phyloP scores from a whole-genome alignment of 768 basidiomycete genomes.

The Atractiella rhizophila region DNA sequence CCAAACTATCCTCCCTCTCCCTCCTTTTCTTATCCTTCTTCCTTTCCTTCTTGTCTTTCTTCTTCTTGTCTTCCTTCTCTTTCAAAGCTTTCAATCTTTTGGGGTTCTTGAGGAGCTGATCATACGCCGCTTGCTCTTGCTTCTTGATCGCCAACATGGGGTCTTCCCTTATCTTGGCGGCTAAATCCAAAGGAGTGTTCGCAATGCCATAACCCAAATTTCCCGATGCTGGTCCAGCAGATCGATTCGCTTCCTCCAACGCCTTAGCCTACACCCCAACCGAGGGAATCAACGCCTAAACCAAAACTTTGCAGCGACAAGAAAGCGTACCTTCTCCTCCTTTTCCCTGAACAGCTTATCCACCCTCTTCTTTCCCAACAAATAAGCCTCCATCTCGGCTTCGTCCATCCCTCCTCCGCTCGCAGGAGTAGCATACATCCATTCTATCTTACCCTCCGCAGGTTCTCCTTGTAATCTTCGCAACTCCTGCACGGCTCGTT shows the following conservation, averaged over 20 bases:
- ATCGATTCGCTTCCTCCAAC: neutral
- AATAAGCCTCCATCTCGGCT: constrained; percentile 85
- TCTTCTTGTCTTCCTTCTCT: constrained; percentile 11
- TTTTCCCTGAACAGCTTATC: constrained; percentile 82
- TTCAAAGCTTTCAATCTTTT: constrained; percentile 18
- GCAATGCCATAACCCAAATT: constrained; percentile 44
- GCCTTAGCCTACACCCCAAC: too few species aligned
- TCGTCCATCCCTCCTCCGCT: constrained; percentile 61
- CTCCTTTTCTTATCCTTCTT: constrained; percentile 10
- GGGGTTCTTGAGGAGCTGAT: constrained; percentile 32
- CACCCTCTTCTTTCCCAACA: constrained; percentile 89
- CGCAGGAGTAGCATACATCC: constrained; percentile 99
- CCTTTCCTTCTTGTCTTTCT: constrained; percentile 16
- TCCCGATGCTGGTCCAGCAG: neutral
- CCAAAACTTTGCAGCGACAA: too few species aligned
- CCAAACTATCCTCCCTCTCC: constrained; percentile 6
- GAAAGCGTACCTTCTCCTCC: constrained; percentile 43
- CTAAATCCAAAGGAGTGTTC: constrained; percentile 62
- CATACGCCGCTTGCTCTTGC: constrained; percentile 80
- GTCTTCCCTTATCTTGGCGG: constrained; percentile 86
- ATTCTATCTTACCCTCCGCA: constrained; percentile 76
- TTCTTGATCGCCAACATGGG: constrained; percentile 92
- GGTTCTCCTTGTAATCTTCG: constrained; percentile 75
- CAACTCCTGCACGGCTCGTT: constrained; percentile 82
- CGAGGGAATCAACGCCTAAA: too few species aligned